Evolutionary conservation across 2,329 filamentous ascomycete species (phyloP).

Genomic region (Cryphonectria parasitica): DNA sequence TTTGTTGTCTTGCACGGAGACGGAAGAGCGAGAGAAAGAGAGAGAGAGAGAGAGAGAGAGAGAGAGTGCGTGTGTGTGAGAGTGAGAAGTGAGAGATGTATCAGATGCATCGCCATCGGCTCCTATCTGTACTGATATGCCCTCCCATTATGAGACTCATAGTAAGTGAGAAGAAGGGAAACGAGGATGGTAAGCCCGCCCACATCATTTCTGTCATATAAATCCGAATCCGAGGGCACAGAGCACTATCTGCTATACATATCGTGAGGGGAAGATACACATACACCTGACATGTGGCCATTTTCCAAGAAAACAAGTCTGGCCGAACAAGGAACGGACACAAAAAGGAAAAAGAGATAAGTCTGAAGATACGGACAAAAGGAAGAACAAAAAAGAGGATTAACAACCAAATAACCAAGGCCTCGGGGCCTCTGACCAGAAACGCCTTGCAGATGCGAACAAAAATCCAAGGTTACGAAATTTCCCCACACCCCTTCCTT

Average conservation of each 20-base stretch:
- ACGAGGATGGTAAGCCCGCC: not conserved
- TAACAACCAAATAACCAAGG: conserved; percentile 5
- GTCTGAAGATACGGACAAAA: conserved; percentile 1
- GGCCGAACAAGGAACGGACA: not conserved
- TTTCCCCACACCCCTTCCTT: conserved; percentile 2
- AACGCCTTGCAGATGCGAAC: conserved; percentile 27
- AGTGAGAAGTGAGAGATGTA: not conserved
- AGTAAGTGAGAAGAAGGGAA: not conserved
- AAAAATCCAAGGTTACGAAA: not conserved
- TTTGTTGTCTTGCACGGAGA: not conserved
- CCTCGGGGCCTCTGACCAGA: conserved; percentile 20
- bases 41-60: too few relatives aligned
- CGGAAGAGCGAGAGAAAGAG: too few relatives aligned
- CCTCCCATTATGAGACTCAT: not conserved
- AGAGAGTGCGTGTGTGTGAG: too few relatives aligned
- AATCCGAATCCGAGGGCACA: not conserved
- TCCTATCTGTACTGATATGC: not conserved
- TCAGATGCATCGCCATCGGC: not conserved
- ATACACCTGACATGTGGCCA: conserved; percentile 3
- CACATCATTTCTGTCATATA: not conserved
- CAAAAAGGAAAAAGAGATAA: not conserved
- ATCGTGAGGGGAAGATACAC: not conserved
- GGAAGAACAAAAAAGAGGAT: not conserved
- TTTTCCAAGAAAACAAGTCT: conserved; percentile 3
- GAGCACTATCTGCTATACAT: not conserved